A percentile compares a stretch with the other conserved stretches of the same genome.
phyloP scores from a whole-genome alignment of 225 moss, liverwort and hornwort genomes.

The Neckera pumila region DNA sequence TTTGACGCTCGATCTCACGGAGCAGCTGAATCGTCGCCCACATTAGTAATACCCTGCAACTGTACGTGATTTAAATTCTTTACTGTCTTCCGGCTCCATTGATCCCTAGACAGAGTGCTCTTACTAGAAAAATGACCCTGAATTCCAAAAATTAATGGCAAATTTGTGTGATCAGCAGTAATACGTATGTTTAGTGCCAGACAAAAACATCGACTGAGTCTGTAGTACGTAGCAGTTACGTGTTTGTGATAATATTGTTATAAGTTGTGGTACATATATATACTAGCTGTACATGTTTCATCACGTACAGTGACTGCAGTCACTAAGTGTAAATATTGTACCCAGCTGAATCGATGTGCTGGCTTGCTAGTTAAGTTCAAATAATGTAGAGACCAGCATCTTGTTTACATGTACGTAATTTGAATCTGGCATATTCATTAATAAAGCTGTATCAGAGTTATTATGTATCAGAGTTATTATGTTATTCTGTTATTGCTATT shows the following conservation, averaged over 20 bases:
- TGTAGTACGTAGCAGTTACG: not conserved
- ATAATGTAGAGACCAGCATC: not conserved
- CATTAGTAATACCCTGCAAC: not conserved
- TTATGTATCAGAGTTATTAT: not conserved
- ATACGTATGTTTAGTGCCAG: not conserved
- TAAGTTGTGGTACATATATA: not conserved
- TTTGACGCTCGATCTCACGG: slow-evolving; percentile 33
- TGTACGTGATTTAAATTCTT: not conserved
- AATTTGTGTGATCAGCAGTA: not conserved
- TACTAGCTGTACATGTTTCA: not conserved
- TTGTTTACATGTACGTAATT: not conserved
- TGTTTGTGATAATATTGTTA: not conserved
- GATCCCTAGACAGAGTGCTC: not conserved
- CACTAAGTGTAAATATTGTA: not conserved
- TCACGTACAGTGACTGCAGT: not conserved
- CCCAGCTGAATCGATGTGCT: not conserved
- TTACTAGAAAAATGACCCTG: not conserved
- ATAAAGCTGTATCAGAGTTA: not conserved
- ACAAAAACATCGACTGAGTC: not conserved
- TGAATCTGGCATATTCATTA: not conserved
- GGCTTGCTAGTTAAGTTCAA: not conserved
- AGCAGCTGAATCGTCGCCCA: slow-evolving; percentile 18
- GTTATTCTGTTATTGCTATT: not conserved
- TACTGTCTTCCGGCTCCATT: not conserved
- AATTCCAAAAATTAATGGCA: not conserved